Conservation (phyloP, 192 early-diverging fungal genomes). For the Endogone sp. region DNA sequence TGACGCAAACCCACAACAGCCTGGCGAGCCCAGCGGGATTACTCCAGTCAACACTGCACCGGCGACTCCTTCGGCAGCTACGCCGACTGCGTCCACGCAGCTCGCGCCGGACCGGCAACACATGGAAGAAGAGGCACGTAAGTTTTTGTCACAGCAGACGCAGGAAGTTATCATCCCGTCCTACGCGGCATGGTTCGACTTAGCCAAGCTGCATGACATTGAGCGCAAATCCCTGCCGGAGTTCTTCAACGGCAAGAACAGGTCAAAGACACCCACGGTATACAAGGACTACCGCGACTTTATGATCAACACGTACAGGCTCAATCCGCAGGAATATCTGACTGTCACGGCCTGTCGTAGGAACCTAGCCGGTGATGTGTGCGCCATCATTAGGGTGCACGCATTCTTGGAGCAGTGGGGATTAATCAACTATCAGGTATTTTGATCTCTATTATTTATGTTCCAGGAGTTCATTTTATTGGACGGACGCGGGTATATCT, state of each 20-base stretch:
- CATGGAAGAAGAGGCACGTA: slow-evolving; percentile 61
- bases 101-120: background rate
- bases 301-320: slow-evolving; percentile 96
- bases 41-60: background rate
- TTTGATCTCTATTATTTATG: background rate
- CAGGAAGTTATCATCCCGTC: slow-evolving; percentile 75
- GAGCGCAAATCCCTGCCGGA: slow-evolving; percentile 90
- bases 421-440: slow-evolving; percentile 98
- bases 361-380: slow-evolving; percentile 97
- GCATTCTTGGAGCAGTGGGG: slow-evolving; percentile 99
- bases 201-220: slow-evolving; percentile 76
- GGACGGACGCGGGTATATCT: too few relatives aligned
- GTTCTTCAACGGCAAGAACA: slow-evolving; percentile 93
- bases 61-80: background rate
- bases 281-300: slow-evolving; percentile 98
- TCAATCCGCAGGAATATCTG: slow-evolving; percentile 94
- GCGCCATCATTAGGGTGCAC: slow-evolving; percentile 97
- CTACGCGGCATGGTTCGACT: slow-evolving; percentile 94
- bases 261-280: slow-evolving; percentile 86
- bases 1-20: background rate
- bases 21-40: background rate
- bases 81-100: background rate
- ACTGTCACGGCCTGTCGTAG: slow-evolving; percentile 97
- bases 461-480: background rate
- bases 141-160: slow-evolving; percentile 64